phyloP scores from a whole-genome alignment of 2,329 filamentous ascomycete species.

The Scedosporium boydii region DNA sequence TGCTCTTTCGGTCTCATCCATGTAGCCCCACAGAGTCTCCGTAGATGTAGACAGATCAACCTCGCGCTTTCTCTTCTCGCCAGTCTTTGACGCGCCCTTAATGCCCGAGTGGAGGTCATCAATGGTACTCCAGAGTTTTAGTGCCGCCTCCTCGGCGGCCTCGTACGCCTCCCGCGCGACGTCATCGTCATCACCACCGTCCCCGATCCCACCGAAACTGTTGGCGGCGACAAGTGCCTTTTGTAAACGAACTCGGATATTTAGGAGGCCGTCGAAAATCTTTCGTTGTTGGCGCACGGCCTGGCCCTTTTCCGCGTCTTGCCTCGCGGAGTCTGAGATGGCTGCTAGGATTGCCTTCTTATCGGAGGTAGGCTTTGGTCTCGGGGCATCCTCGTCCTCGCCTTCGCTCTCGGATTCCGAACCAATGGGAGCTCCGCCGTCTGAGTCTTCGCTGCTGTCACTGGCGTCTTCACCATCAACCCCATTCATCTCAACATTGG shows the following conservation, averaged over 20 bases:
- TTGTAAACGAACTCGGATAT: slow-evolving; percentile 84
- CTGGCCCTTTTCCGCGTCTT: slow-evolving; percentile 71
- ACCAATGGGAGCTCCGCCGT: slow-evolving; percentile 11
- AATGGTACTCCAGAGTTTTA: slow-evolving; percentile 76
- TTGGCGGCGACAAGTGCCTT: slow-evolving; percentile 81
- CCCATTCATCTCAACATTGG: slow-evolving; percentile 22
- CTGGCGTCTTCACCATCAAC: slow-evolving; percentile 23
- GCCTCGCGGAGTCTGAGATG: slow-evolving; percentile 10
- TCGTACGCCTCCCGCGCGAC: slow-evolving; percentile 47
- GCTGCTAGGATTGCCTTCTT: slow-evolving; percentile 10
- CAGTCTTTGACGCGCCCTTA: slow-evolving; percentile 27
- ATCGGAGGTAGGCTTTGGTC: slow-evolving; percentile 16
- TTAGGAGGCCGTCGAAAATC: slow-evolving; percentile 79
- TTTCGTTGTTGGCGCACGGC: slow-evolving; percentile 81
- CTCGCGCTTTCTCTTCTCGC: slow-evolving; percentile 52
- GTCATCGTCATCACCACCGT: slow-evolving; percentile 13
- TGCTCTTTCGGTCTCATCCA: slow-evolving; percentile 55
- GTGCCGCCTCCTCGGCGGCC: slow-evolving; percentile 75
- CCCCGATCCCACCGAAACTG: slow-evolving; percentile 47
- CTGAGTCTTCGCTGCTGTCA: slow-evolving; percentile 22
- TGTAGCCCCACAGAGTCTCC: slow-evolving; percentile 61
- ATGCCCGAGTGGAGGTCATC: slow-evolving; percentile 49
- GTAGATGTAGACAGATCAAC: slow-evolving; percentile 47
- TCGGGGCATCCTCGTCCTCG: slow-evolving; percentile 14
- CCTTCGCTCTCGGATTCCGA: slow-evolving; percentile 25